Conservation (phyloP, 306 rosid genomes). For the Hippophae gyantsensis region DNA sequence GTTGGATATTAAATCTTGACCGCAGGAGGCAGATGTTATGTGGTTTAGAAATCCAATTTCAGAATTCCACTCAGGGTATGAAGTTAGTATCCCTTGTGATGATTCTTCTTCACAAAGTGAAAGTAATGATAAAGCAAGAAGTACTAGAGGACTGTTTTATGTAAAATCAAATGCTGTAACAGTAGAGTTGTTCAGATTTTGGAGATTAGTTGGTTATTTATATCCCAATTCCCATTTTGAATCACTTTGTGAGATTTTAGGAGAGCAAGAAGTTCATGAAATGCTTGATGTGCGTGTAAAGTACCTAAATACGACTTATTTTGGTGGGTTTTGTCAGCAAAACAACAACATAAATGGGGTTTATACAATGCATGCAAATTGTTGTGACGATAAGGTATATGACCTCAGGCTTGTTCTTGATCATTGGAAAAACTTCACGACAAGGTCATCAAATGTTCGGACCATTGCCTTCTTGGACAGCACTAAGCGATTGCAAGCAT, state of each 20-base stretch:
- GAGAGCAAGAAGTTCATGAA: not conserved
- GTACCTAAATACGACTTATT: slow-evolving; percentile 14
- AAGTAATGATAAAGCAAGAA: slow-evolving; percentile 16
- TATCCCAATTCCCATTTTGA: slow-evolving; percentile 16
- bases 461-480: slow-evolving; percentile 22
- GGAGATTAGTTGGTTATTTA: slow-evolving; percentile 23
- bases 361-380: slow-evolving; percentile 41
- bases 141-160: slow-evolving; percentile 28
- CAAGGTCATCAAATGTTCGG: slow-evolving; percentile 12
- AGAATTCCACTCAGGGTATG: not conserved
- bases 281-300: slow-evolving; percentile 12
- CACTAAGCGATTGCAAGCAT: slow-evolving; percentile 29
- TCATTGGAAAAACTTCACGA: slow-evolving; percentile 36
- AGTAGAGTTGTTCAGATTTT: slow-evolving; percentile 25
- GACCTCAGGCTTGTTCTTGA: slow-evolving; percentile 47
- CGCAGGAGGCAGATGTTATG: slow-evolving; percentile 51
- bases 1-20: not conserved
- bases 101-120: slow-evolving; percentile 1
- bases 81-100: slow-evolving; percentile 36
- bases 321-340: slow-evolving; percentile 40
- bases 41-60: slow-evolving; percentile 52
- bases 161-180: slow-evolving; percentile 26
- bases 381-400: slow-evolving; percentile 41
- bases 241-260: slow-evolving; percentile 26
- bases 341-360: slow-evolving; percentile 17